Conservation (phyloP, 2,329 filamentous ascomycete genomes). For the Phaeosphaeria sp. region DNA sequence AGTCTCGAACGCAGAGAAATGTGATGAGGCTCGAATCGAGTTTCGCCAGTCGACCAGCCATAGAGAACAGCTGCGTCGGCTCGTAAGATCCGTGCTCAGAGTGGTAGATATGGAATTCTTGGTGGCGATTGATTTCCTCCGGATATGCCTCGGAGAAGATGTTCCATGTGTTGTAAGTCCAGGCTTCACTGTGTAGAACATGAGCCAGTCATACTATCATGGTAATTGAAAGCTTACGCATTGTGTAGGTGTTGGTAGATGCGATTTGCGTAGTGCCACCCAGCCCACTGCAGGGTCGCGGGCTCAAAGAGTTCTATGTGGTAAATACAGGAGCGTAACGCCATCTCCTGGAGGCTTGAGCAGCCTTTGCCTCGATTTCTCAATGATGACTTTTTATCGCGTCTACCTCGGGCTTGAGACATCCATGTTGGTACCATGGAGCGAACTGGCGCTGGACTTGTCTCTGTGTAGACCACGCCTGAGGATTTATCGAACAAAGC, state of each 20-base stretch:
- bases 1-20: conserved; percentile 23
- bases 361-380: conserved; percentile 14
- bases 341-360: conserved; percentile 24
- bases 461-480: conserved; percentile 28
- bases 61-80: conserved; percentile 16
- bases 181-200: conserved; percentile 14
- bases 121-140: conserved; percentile 18
- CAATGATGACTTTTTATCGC: conserved; percentile 14
- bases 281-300: conserved; percentile 23
- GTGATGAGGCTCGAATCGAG: conserved; percentile 22
- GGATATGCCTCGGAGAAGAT: conserved; percentile 27
- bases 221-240: conserved; percentile 6
- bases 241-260: conserved; percentile 23
- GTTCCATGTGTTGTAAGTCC: conserved; percentile 23
- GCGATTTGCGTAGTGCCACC: conserved; percentile 23
- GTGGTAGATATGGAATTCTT: conserved; percentile 14
- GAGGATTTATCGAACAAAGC: conserved; percentile 1
- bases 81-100: neutral
- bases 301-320: conserved; percentile 21
- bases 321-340: conserved; percentile 25
- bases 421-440: conserved; percentile 30
- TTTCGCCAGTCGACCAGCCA: conserved; percentile 17
- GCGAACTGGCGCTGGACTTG: conserved; percentile 8
- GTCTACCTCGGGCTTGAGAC: conserved; percentile 17
- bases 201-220: neutral